phyloP scores from a whole-genome alignment of 2,329 filamentous ascomycete genomes.

The Cytospora mali region DNA sequence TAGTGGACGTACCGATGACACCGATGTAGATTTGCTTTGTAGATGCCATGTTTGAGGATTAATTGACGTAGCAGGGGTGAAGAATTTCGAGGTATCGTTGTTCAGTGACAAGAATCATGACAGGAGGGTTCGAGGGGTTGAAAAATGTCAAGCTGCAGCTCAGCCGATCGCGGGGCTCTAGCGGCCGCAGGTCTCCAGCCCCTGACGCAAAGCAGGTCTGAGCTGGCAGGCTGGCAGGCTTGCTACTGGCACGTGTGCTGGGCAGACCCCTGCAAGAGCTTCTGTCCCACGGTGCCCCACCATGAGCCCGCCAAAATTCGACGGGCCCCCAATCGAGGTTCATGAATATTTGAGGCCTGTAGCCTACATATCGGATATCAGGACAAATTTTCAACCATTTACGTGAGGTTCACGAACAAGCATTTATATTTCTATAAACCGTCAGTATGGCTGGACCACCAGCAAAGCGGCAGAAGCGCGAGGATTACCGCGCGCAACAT shows the following conservation, averaged over 20 bases:
- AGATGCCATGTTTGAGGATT: slow-evolving; percentile 32
- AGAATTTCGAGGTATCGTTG: neutral
- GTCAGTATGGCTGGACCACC: slow-evolving; percentile 15
- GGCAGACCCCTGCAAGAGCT: slow-evolving; percentile 14
- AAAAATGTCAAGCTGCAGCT: slow-evolving; percentile 32
- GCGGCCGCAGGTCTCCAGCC: slow-evolving; percentile 15
- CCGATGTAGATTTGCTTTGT: slow-evolving; percentile 46
- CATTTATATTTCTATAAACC: neutral
- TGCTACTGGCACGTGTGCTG: slow-evolving; percentile 1
- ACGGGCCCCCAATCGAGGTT: neutral
- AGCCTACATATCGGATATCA: no score
- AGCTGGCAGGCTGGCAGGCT: neutral
- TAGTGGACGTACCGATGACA: slow-evolving; percentile 43
- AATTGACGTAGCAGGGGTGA: slow-evolving; percentile 2
- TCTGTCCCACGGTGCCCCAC: slow-evolving; percentile 11
- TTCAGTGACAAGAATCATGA: neutral
- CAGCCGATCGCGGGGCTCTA: slow-evolving; percentile 35
- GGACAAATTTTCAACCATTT: neutral
- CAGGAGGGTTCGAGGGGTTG: slow-evolving; percentile 27
- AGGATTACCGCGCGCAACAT: slow-evolving; percentile 62
- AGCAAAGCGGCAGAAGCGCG: slow-evolving; percentile 65
- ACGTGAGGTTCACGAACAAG: no score
- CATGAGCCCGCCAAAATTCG: slow-evolving; percentile 19
- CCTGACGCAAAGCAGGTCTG: neutral
- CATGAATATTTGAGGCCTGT: slow-evolving; percentile 3